phyloP scores from a whole-genome alignment of 371 early-diverging fungal genomes.

The Scutellospora calospora region DNA sequence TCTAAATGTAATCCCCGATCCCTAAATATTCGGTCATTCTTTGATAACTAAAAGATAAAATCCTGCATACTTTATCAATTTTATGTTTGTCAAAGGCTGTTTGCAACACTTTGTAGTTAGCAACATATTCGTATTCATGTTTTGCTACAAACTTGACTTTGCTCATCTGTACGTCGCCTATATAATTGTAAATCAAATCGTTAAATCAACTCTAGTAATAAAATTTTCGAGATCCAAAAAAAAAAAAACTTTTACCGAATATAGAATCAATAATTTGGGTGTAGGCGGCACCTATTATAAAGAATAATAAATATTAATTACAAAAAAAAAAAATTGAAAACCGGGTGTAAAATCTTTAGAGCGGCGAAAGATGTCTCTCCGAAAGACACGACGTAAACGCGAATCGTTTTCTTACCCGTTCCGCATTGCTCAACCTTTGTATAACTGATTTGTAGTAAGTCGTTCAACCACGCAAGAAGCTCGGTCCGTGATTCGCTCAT shows the following conservation, averaged over 20 bases:
- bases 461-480: constrained; percentile 92
- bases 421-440: constrained; percentile 95
- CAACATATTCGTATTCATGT: constrained; percentile 84
- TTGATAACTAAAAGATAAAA: no score
- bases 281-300: constrained; percentile 72
- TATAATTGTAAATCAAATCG: background rate
- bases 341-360: background rate
- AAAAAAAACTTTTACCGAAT: constrained; percentile 56
- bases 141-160: constrained; percentile 83
- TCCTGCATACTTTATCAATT: constrained; percentile 58
- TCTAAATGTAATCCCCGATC: background rate
- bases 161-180: constrained; percentile 68
- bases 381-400: background rate
- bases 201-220: background rate
- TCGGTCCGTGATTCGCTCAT: constrained; percentile 90
- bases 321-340: background rate
- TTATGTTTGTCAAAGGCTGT: constrained; percentile 69
- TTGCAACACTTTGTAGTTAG: constrained; percentile 86
- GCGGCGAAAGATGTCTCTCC: no score
- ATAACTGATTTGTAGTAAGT: constrained; percentile 84
- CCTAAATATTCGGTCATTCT: background rate
- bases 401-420: constrained; percentile 67
- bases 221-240: background rate
- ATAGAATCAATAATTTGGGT: constrained; percentile 87
- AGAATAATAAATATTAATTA: background rate